These are phyloP conservation scores for Hypoxylon rickii DNA, from an alignment of 495 filamentous ascomycete species.

Conservation along the genomic window DNA sequence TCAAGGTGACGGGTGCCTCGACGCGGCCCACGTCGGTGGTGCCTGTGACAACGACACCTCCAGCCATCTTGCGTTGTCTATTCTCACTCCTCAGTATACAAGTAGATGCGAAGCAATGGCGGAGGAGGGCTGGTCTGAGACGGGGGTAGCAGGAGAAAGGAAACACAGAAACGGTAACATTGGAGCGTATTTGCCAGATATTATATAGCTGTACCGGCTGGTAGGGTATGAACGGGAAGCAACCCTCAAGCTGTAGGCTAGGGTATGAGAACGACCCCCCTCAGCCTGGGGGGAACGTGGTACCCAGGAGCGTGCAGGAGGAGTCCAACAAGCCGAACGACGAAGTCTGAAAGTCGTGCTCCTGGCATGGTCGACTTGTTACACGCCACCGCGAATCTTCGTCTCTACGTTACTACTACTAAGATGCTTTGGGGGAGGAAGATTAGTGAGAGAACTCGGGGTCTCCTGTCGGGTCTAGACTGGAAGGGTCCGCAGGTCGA, in stretches of 20 bases:
- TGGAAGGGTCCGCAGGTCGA: slow-evolving; percentile 27
- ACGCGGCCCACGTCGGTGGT: slow-evolving; percentile 44
- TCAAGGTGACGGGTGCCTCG: slow-evolving; percentile 66
- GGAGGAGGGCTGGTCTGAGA: slow-evolving; percentile 18
- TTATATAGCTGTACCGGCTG: slow-evolving; percentile 30
- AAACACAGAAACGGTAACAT: slow-evolving; percentile 24
- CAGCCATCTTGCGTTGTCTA: slow-evolving; percentile 39
- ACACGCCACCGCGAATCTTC: slow-evolving; percentile 16
- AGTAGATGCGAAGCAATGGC: slow-evolving; percentile 17
- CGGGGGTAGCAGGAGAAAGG: slow-evolving; percentile 25
- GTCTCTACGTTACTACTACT: slow-evolving; percentile 13
- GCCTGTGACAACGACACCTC: slow-evolving; percentile 41
- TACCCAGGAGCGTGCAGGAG: slow-evolving; percentile 8
- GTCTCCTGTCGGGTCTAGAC: slow-evolving; percentile 37
- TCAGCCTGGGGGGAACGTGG: slow-evolving; percentile 30
- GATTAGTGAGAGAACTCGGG: slow-evolving; percentile 25
- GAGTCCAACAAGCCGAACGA: slow-evolving; percentile 5
- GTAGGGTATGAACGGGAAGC: slow-evolving; percentile 25
- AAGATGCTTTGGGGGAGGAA: slow-evolving; percentile 20
- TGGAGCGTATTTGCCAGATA: slow-evolving; percentile 29
- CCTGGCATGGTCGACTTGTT: slow-evolving; percentile 21
- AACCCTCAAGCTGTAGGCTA: slow-evolving; percentile 21
- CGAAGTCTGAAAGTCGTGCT: slow-evolving; percentile 8
- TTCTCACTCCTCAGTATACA: slow-evolving; percentile 20
- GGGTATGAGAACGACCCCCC: slow-evolving; percentile 23